phyloP scores from a whole-genome alignment of 768 basidiomycete genomes.

The Boletus subparvulus region DNA sequence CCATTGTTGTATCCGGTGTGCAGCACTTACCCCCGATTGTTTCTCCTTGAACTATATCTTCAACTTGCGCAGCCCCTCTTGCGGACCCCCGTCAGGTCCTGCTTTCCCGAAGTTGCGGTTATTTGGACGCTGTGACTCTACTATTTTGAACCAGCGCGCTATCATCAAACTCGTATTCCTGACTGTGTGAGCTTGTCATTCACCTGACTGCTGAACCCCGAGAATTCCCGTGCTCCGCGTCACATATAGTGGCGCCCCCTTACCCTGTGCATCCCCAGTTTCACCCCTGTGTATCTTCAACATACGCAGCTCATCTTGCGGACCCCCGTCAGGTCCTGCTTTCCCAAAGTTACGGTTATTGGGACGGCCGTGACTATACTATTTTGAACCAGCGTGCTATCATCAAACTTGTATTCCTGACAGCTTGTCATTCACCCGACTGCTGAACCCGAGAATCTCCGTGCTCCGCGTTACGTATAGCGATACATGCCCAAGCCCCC shows the following conservation, averaged over 20 bases:
- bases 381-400: not conserved
- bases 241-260: too few relatives aligned
- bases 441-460: not conserved
- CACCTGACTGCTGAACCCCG: slow-evolving; percentile 1
- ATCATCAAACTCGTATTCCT: not conserved
- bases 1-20: slow-evolving; percentile 4
- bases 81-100: not conserved
- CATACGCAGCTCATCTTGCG: not conserved
- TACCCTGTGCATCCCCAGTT: too few relatives aligned
- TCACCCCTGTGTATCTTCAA: not conserved
- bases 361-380: not conserved
- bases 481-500: not conserved
- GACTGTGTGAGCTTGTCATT: not conserved
- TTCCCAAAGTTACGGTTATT: not conserved
- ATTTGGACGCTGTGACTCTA: not conserved
- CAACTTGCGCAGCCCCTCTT: not conserved
- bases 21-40: not conserved
- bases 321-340: not conserved
- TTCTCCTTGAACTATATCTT: not conserved
- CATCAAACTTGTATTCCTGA: not conserved
- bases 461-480: not conserved
- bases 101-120: not conserved
- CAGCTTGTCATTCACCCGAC: slow-evolving; percentile 2
- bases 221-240: not conserved
- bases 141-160: not conserved